Percentiles rank a stretch among this genome's conserved stretches.
Evolutionary conservation across 257 asterid genomes (phyloP).

Genomic region (Lycium barbarum): DNA sequence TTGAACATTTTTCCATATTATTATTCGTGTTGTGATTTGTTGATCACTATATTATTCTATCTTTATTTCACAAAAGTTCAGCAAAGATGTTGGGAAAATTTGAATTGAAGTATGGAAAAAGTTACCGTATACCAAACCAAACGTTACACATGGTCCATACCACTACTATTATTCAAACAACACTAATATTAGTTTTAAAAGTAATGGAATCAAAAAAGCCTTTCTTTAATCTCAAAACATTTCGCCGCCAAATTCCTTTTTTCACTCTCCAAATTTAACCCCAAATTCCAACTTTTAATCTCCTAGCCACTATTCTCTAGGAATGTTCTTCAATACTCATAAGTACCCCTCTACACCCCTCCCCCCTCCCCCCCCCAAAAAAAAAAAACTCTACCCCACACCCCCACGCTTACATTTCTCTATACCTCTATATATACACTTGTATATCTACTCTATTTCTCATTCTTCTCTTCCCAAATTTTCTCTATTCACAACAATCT

Average conservation of each 20-base stretch:
- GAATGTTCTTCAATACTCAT: slow-evolving; percentile 18
- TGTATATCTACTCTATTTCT: background rate
- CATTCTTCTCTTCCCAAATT: slow-evolving; percentile 27
- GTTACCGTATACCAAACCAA: background rate
- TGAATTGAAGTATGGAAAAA: slow-evolving; percentile 2
- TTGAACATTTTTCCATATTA: background rate
- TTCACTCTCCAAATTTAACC: background rate
- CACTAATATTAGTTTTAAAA: background rate
- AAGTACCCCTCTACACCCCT: background rate
- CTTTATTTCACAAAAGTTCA: background rate
- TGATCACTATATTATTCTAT: background rate
- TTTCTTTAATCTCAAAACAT: slow-evolving; percentile 16
- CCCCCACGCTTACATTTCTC: slow-evolving; percentile 27
- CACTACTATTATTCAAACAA: background rate
- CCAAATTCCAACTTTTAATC: background rate
- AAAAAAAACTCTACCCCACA: background rate
- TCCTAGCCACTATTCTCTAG: background rate
- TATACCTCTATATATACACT: slow-evolving; percentile 28
- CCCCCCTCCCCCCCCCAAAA: background rate
- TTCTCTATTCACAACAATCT: background rate
- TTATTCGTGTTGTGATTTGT: background rate
- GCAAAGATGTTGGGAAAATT: background rate
- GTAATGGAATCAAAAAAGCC: background rate
- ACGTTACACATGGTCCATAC: slow-evolving; percentile 25
- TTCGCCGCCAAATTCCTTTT: slow-evolving; percentile 17